Evolutionary conservation across 1,284 basidiomycete genomes (phyloP).

Genomic region (Singerocomus inundabilis): DNA sequence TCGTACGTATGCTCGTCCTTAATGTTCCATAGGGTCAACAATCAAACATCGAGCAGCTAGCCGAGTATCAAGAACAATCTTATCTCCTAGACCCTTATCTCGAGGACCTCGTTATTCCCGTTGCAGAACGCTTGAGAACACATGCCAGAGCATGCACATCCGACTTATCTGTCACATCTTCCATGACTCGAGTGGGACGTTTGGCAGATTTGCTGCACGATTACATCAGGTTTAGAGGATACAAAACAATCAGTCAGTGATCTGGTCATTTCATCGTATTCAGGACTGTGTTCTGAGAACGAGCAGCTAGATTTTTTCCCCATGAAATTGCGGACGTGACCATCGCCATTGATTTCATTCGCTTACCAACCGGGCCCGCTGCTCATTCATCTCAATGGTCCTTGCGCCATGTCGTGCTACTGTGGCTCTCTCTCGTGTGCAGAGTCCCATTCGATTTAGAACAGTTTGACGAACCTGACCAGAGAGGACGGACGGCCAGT

Average conservation of each 20-base stretch:
- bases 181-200: conserved; percentile 46
- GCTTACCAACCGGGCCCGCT: conserved; percentile 46
- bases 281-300: conserved; percentile 16
- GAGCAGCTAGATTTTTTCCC: conserved; percentile 84
- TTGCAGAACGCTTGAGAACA: conserved; percentile 63
- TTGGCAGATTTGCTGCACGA: conserved; percentile 73
- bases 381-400: conserved; percentile 64
- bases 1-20: conserved; percentile 27
- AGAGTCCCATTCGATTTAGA: conserved; percentile 92
- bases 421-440: conserved; percentile 94
- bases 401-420: conserved; percentile 78
- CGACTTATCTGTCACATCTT: conserved; percentile 34
- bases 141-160: conserved; percentile 51
- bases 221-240: conserved; percentile 88
- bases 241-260: conserved; percentile 87
- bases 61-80: conserved; percentile 90
- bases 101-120: conserved; percentile 78
- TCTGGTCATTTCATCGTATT: conserved; percentile 1
- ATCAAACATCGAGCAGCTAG: conserved; percentile 53
- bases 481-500: conserved; percentile 48
- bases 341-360: conserved; percentile 70
- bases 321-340: conserved; percentile 84
- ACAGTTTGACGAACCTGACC: conserved; percentile 70
- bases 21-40: conserved; percentile 3
- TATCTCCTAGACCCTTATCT: conserved; percentile 96